Evolutionary conservation across 441 rosid species (phyloP).

Genomic region (Populus trichocarpa): DNA sequence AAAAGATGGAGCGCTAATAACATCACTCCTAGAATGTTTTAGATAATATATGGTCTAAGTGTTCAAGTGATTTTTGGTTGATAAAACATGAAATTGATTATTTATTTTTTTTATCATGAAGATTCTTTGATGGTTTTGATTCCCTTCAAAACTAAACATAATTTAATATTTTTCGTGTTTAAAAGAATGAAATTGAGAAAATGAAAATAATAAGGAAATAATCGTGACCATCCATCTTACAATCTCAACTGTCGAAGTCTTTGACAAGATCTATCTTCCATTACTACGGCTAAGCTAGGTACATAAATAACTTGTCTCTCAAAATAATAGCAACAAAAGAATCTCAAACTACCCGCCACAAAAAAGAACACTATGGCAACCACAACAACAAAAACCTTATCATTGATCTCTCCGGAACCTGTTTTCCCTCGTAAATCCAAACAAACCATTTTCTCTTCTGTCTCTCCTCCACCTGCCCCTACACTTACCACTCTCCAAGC

Average conservation of each 20-base stretch:
- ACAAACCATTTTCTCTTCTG: slow-evolving; percentile 10
- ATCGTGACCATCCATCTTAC: no score
- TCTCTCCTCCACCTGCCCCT: slow-evolving; percentile 1
- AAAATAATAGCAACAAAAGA: neutral
- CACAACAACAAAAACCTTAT: slow-evolving; percentile 16
- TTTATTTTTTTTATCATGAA: no score
- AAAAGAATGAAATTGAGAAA: neutral
- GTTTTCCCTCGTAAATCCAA: slow-evolving; percentile 14
- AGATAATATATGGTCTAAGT: no score
- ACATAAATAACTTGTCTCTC: neutral
- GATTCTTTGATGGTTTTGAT: no score
- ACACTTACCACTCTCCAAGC: slow-evolving; percentile 1
- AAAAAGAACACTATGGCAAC: slow-evolving; percentile 34
- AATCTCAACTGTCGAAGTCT: neutral
- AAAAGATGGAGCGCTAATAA: no score
- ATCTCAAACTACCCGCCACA: neutral
- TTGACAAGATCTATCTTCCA: neutral
- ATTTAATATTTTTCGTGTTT: no score
- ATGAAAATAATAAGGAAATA: neutral
- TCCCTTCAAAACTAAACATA: neutral
- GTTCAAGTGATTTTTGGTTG: no score
- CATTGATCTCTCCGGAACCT: slow-evolving; percentile 25
- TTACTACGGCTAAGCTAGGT: neutral
- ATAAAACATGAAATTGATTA: no score
- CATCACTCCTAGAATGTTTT: no score